phyloP scores from a whole-genome alignment of 139 green algal species.

The Eudorina sp. region DNA sequence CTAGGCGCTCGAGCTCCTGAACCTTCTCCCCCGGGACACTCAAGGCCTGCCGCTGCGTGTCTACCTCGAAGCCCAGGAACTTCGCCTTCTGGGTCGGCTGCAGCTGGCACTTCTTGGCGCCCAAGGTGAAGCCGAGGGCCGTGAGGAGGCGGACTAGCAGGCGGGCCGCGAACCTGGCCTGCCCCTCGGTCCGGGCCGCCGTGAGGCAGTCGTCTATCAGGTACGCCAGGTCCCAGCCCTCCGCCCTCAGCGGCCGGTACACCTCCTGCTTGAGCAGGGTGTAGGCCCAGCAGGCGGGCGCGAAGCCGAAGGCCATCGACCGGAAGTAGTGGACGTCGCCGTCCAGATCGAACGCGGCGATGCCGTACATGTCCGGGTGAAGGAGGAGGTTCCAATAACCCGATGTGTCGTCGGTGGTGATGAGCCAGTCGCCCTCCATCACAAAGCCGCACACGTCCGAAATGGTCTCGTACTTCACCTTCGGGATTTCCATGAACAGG shows the following conservation, averaged over 20 bases:
- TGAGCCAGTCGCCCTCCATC: neutral
- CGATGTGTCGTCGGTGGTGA: slow-evolving; percentile 9
- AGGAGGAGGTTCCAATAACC: slow-evolving; percentile 23
- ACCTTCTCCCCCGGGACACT: slow-evolving; percentile 7
- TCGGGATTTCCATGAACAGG: slow-evolving; percentile 2
- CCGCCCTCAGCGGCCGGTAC: neutral
- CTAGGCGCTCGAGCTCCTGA: neutral
- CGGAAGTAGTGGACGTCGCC: neutral
- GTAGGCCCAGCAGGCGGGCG: neutral
- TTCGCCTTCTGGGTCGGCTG: neutral
- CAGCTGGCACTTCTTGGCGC: neutral
- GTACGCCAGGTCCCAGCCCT: neutral
- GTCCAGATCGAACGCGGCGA: neutral
- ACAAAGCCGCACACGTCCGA: neutral
- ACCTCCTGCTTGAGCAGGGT: neutral
- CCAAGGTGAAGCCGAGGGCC: neutral
- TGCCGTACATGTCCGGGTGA: neutral
- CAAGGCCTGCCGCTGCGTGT: neutral
- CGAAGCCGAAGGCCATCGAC: slow-evolving; percentile 4
- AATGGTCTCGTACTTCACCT: slow-evolving; percentile 12
- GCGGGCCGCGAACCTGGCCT: slow-evolving; percentile 1
- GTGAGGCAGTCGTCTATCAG: slow-evolving; percentile 17
- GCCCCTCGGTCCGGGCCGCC: neutral
- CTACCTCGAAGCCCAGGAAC: neutral
- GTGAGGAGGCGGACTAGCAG: neutral